phyloP scores from a whole-genome alignment of 2,329 filamentous ascomycete genomes.

The Onygena corvina region DNA sequence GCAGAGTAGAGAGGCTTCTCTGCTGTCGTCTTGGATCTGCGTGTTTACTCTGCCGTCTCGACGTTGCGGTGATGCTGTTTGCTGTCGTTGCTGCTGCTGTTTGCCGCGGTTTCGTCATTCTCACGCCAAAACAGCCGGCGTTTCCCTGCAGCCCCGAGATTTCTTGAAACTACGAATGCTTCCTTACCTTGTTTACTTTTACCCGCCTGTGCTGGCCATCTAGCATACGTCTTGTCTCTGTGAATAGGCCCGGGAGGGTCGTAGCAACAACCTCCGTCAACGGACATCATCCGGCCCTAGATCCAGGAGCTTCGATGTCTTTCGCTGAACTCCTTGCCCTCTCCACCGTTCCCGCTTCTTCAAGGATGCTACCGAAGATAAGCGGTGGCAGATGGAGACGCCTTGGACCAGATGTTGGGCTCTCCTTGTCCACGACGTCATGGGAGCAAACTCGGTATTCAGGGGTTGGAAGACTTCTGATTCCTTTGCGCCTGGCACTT shows the following conservation, averaged over 20 bases:
- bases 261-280: no score
- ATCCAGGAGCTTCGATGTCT: neutral
- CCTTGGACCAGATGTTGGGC: neutral
- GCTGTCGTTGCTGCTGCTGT: neutral
- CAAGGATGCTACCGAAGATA: neutral
- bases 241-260: no score
- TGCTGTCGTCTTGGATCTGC: no score
- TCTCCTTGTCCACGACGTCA: no score
- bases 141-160: constrained; percentile 1
- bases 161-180: no score
- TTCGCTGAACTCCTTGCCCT: constrained; percentile 1
- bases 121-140: neutral
- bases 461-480: no score
- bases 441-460: no score
- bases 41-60: no score
- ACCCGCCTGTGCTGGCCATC: no score
- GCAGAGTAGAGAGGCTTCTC: no score
- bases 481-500: no score
- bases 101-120: neutral
- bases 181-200: neutral
- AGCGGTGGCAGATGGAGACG: neutral
- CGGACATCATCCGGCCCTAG: neutral
- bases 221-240: no score
- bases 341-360: constrained; percentile 1
- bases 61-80: neutral